Conservation (phyloP, 208 protist species). For the Trypanosoma caninum region DNA sequence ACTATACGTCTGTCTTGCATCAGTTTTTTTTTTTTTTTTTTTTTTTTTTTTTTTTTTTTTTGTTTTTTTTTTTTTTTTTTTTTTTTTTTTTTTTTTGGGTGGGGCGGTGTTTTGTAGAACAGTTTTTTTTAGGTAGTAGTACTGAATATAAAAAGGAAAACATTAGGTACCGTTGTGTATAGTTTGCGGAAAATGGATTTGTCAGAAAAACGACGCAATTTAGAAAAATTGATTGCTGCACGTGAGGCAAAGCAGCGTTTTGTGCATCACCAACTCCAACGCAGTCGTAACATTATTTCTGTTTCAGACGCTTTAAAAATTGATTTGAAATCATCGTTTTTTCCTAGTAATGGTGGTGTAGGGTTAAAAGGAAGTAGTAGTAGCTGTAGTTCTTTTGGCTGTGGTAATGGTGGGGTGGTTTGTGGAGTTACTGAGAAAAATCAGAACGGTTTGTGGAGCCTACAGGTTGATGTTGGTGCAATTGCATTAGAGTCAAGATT, state of each 20-base stretch:
- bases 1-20: too few species aligned
- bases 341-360: not conserved
- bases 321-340: not conserved
- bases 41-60: slow-evolving; percentile 16
- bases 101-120: not conserved
- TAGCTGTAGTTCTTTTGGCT: too few species aligned
- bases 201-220: slow-evolving; percentile 54
- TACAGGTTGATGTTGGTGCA: not conserved
- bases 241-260: slow-evolving; percentile 55
- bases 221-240: slow-evolving; percentile 52
- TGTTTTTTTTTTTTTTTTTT: slow-evolving; percentile 13
- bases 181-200: slow-evolving; percentile 42
- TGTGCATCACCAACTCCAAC: slow-evolving; percentile 42
- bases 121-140: not conserved
- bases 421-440: not conserved
- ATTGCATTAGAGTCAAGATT: not conserved
- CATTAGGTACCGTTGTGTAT: not conserved
- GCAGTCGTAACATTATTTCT: slow-evolving; percentile 12
- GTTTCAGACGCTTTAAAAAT: too few species aligned
- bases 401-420: not conserved
- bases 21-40: not conserved
- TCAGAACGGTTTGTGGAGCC: not conserved
- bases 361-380: not conserved
- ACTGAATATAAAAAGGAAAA: not conserved
- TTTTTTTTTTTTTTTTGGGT: not conserved